Base-by-base conservation (phyloP, 2,329 filamentous ascomycete genomes). In the Dichotomopilus funicola region DNA sequence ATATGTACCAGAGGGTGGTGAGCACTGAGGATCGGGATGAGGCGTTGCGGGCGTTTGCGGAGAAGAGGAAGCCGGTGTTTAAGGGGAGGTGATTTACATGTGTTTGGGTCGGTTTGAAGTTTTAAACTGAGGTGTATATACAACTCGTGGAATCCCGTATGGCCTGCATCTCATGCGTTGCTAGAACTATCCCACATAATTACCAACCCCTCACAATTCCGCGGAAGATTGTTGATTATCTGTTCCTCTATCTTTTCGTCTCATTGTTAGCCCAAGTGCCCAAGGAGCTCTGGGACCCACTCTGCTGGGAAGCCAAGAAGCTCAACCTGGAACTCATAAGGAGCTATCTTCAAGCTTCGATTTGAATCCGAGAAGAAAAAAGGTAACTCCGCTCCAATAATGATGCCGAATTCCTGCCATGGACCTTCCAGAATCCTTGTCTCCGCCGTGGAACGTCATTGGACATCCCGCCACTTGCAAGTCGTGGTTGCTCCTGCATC, bases 11-110 rank as follows among this genome's bases (percentile, higher is more conserved):
- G 66, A 77, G 85, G 33, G 89, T 97, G 4, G 80, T 96, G 12
- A 80, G 78, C 59, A 96, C 90, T 0, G 86, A 91, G 68, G 94
- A 99, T 75, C 79, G 91, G 57, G 77, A 90, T 65, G 94, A 97
- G 78, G 94, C 94, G 38, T 75, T 99, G 60, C 81, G 74, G 70
- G 94, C 94, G 0, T 99, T 99, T 74, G 73, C 71, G 57, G 80
- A 83, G 68, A 83, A 82, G 77, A 75, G 81, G 62, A 81, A 77
- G 69, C 78, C 81, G 12, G 72, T 78, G 4, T 83, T 84, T 63
- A 80, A 75, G 67, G 79, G 81, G 1, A 71, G 75, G 64, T 82
- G 68, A 70, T 48, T 27, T 12, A 7, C 13, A 40, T 44, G 31
- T 38, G 34, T 11, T 27, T 12, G 10, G 13, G 13, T 34, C 34